A percentile compares a stretch with the other conserved stretches of the same genome.
phyloP scores from a whole-genome alignment of 495 filamentous ascomycete genomes.

The Thermothielavioides terrestris region DNA sequence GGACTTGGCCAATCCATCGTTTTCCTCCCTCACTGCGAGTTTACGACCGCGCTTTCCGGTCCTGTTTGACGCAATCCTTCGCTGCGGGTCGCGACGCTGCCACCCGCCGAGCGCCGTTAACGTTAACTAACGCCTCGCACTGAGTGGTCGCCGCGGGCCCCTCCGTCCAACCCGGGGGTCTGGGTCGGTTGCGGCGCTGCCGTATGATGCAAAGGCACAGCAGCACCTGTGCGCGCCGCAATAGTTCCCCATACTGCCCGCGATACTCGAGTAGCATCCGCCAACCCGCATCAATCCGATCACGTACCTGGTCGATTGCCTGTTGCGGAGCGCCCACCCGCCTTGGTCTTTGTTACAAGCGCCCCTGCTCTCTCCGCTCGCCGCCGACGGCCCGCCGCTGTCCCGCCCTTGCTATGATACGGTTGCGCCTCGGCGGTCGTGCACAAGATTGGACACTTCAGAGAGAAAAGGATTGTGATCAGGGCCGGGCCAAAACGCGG shows the following conservation, averaged over 20 bases:
- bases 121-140: no score
- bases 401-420: background rate
- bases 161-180: no score
- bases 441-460: slow-evolving; percentile 1
- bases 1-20: no score
- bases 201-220: no score
- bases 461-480: background rate
- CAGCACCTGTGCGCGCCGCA: no score
- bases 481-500: background rate
- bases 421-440: background rate
- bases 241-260: no score
- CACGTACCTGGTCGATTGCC: no score
- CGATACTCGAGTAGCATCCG: no score
- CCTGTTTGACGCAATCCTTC: background rate
- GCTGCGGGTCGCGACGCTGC: background rate
- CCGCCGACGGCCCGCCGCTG: background rate
- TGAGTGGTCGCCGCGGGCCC: no score
- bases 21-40: background rate
- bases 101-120: no score
- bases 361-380: background rate
- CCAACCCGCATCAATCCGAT: no score
- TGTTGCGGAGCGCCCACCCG: background rate
- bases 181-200: no score
- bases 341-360: background rate
- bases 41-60: background rate